Evolutionary conservation across 345 rosid species (phyloP).

Genomic region (Pistacia atlantica): DNA sequence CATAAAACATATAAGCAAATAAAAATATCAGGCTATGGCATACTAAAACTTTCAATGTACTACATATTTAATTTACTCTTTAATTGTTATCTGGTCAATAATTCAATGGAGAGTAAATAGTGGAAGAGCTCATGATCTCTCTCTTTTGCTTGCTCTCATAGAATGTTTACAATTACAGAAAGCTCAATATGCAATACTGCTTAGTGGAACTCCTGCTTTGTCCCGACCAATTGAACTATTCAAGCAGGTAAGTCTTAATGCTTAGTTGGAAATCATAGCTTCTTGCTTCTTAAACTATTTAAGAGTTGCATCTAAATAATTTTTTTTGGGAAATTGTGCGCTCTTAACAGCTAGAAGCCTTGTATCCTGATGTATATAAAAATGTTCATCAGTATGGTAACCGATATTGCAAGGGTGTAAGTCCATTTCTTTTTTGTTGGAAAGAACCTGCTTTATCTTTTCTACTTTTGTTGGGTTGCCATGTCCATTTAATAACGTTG

Average conservation of each 20-base stretch:
- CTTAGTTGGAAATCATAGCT: conserved; percentile 11
- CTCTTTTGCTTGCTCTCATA: conserved; percentile 1
- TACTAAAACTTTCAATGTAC: background rate
- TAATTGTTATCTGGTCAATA: conserved; percentile 7
- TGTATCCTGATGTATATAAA: conserved; percentile 83
- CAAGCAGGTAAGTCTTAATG: conserved; percentile 67
- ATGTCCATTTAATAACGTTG: background rate
- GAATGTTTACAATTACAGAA: conserved; percentile 56
- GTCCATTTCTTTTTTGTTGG: conserved; percentile 26
- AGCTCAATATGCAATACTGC: conserved; percentile 80
- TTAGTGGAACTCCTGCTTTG: conserved; percentile 97
- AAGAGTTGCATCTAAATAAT: conserved; percentile 13
- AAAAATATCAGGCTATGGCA: background rate
- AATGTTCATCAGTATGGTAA: conserved; percentile 84
- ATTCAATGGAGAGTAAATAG: background rate
- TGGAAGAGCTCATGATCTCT: background rate
- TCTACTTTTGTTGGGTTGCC: background rate
- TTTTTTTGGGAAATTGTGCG: conserved; percentile 18
- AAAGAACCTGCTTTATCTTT: background rate
- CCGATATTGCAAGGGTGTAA: conserved; percentile 90
- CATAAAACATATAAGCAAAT: background rate
- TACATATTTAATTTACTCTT: conserved; percentile 12
- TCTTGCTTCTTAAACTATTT: conserved; percentile 11
- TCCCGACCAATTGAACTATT: conserved; percentile 94
- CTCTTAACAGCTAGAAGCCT: conserved; percentile 79